Evolutionary conservation across 1,139 yeast species (phyloP).

Genomic region (Yamadazyma mexicana): DNA sequence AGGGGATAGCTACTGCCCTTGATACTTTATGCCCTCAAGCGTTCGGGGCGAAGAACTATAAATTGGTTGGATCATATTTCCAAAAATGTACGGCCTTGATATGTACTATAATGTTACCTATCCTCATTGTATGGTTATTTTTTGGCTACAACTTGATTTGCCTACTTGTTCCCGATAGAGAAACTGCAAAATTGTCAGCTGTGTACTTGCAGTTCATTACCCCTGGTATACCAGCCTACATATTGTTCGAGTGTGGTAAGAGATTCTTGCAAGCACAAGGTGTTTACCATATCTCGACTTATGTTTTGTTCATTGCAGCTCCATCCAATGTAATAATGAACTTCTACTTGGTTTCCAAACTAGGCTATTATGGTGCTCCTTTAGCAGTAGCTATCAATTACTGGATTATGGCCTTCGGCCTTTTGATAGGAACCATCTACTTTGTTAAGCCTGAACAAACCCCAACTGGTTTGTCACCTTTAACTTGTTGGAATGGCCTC

Average conservation of each 20-base stretch:
- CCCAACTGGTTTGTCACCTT: constrained; percentile 39
- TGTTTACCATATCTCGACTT: constrained; percentile 52
- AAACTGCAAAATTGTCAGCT: constrained; percentile 53
- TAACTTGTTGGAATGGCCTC: constrained; percentile 44
- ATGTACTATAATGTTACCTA: constrained; percentile 46
- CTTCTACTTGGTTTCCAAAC: constrained; percentile 32
- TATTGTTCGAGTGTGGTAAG: constrained; percentile 54
- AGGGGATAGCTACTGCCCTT: constrained; percentile 58
- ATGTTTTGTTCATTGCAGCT: constrained; percentile 51
- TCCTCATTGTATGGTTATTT: constrained; percentile 51
- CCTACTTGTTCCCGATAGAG: constrained; percentile 43
- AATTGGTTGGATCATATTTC: constrained; percentile 52
- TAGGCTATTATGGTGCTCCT: constrained; percentile 58
- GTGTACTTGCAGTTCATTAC: constrained; percentile 50
- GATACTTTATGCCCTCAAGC: constrained; percentile 64
- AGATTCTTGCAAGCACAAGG: constrained; percentile 56
- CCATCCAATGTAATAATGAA: constrained; percentile 56
- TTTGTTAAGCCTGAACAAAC: constrained; percentile 40
- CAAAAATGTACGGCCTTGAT: constrained; percentile 58
- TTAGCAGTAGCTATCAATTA: constrained; percentile 57
- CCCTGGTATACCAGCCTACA: constrained; percentile 58
- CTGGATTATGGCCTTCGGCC: constrained; percentile 55
- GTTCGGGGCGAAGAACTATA: constrained; percentile 55
- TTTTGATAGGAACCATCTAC: constrained; percentile 39
- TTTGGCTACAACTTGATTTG: constrained; percentile 42